These are phyloP conservation scores for Nevesoporus exiguus DNA, from an alignment of 768 basidiomycete genomes.

Conservation along the genomic window DNA sequence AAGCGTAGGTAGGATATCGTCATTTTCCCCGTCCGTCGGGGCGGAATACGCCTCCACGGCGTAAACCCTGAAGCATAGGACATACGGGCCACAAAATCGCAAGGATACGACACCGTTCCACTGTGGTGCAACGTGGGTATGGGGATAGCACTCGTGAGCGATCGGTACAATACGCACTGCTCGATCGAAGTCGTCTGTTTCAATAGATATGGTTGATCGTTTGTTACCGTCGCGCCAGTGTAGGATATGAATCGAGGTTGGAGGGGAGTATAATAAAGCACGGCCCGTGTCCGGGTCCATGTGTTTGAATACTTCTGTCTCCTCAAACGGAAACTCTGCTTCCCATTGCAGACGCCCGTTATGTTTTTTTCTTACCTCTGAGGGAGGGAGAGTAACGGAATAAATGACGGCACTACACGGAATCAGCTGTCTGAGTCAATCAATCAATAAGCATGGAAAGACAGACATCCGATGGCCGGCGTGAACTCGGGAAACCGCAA, in stretches of 20 bases:
- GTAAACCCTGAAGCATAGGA: conserved; percentile 51
- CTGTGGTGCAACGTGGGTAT: conserved; percentile 15
- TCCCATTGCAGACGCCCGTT: neutral
- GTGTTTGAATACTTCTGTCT: conserved; percentile 28
- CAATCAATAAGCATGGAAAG: neutral
- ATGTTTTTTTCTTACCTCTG: neutral
- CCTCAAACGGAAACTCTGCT: conserved; percentile 15
- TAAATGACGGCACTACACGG: conserved; percentile 12
- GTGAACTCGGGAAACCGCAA: conserved; percentile 7
- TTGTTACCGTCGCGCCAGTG: conserved; percentile 33
- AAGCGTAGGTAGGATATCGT: conserved; percentile 15
- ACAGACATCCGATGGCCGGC: conserved; percentile 13
- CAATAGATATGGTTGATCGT: conserved; percentile 23
- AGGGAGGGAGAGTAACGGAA: conserved; percentile 8
- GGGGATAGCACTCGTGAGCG: neutral
- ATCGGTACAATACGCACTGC: conserved; percentile 24
- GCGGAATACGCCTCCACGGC: conserved; percentile 43
- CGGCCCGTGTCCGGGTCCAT: conserved; percentile 34
- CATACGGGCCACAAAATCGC: conserved; percentile 44
- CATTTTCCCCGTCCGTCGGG: conserved; percentile 9
- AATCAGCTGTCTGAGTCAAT: neutral
- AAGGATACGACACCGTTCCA: conserved; percentile 43
- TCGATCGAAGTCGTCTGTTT: conserved; percentile 29
- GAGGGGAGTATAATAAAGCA: conserved; percentile 29
- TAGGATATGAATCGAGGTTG: conserved; percentile 35